Base-by-base conservation (phyloP, 1,284 basidiomycete genomes). In the Leccinum cinnamomeum region DNA sequence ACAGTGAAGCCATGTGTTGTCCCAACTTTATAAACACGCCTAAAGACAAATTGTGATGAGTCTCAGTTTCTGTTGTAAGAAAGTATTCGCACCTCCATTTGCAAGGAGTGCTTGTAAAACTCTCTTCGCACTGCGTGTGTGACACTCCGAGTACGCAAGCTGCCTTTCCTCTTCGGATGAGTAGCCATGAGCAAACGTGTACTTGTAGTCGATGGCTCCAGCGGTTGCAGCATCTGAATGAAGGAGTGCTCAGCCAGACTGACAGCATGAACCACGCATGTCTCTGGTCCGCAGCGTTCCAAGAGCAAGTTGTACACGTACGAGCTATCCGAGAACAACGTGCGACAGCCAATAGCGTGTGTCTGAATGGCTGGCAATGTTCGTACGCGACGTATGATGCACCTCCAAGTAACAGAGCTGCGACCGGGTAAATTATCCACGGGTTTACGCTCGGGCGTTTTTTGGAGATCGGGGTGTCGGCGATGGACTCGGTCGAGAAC, bases 1-100 rank as follows among this genome's bases (percentile, higher is more conserved):
- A 85, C 76, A 91, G 69, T 12, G 89, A 89, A 35, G 88, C 84
- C 72, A 99, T 87, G 75, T 97, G 95, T 74, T 97, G 94, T 2
- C 94, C 95, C 64, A 96, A 77, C 74, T 97, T 97, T 75, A 97
- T 95, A 75, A 95, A 97, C 44, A 97, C 87, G 14, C 94, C 93
- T 81, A 46, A 46, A 46, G 58, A 48, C 16, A 60, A 7, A 3
- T 23, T 39, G 35, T 7, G 46, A 55, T 56, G 33, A 37, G n/a
- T 23, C 30, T 53, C 48, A n/a, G 18, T 20, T 50, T 48, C 20
- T 51, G 53, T 48, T 50, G 7, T 50, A 30, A 48, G 25, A 56
- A 28, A 62, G 35, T 7, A 50, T 48, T 67, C 84, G 61, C 58
- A 86, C 89, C 90, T 77, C 97, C 97, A 72, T 98, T 98, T 8